Evolutionary conservation across 768 basidiomycete species (phyloP).

Genomic region (Mycena rosella): DNA sequence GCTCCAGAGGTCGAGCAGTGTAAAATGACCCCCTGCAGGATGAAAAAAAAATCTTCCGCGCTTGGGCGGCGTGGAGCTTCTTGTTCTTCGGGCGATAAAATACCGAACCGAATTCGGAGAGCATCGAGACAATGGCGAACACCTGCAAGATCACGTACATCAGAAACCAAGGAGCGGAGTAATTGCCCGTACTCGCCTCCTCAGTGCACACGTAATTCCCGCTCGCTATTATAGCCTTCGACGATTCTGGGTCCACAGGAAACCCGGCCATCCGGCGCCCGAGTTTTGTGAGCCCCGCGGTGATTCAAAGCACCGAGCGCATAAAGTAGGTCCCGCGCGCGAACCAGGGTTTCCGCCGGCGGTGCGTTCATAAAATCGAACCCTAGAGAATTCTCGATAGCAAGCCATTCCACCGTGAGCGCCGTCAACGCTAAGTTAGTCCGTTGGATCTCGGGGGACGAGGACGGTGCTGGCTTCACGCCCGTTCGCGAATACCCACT

Average conservation of each 20-base stretch:
- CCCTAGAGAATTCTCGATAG: constrained; percentile 78
- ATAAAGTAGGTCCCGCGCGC: constrained; percentile 92
- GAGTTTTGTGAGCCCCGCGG: constrained; percentile 90
- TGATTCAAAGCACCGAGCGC: constrained; percentile 96
- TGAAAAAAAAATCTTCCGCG: constrained; percentile 99
- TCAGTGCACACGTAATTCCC: not conserved
- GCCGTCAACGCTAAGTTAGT: constrained; percentile 93
- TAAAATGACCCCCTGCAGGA: constrained; percentile 95
- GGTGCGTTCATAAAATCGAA: constrained; percentile 99
- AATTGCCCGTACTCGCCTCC: not conserved
- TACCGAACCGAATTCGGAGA: constrained; percentile 88
- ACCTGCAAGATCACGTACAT: constrained; percentile 55
- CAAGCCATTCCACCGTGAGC: constrained; percentile 59
- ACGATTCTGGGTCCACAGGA: constrained; percentile 93
- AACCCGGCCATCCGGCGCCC: constrained; percentile 99
- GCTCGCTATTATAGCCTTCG: too few relatives aligned
- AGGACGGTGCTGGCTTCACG: constrained; percentile 96
- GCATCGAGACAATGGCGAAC: constrained; percentile 95
- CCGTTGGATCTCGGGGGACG: constrained; percentile 98
- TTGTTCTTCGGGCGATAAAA: constrained; percentile 99
- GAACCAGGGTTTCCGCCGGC: constrained; percentile 94
- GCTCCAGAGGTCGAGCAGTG: constrained; percentile 93
- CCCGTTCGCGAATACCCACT: constrained; percentile 96
- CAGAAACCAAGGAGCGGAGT: not conserved
- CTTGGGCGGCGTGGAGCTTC: constrained; percentile 97